Evolutionary conservation across 2,329 filamentous ascomycete genomes (phyloP).

Genomic region (Colletotrichum eremochloae): DNA sequence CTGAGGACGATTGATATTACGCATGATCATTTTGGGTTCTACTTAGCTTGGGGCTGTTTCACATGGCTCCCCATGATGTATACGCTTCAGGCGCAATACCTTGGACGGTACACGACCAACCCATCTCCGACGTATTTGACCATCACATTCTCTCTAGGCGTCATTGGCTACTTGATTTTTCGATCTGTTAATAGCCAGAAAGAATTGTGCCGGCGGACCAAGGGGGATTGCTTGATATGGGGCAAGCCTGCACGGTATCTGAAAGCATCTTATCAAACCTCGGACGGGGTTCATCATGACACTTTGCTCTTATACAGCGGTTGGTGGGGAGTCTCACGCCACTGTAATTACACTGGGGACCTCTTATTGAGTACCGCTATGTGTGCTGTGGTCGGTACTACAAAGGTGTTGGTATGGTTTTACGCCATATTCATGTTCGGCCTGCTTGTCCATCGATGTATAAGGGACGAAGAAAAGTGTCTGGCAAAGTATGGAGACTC

Average conservation of each 20-base stretch:
- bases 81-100: constrained; percentile 62
- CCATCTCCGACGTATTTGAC: constrained; percentile 46
- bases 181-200: constrained; percentile 61
- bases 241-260: constrained; percentile 56
- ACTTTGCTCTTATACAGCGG: constrained; percentile 47
- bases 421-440: constrained; percentile 61
- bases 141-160: constrained; percentile 4
- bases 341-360: constrained; percentile 50
- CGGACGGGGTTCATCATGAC: constrained; percentile 56
- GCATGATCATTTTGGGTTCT: constrained; percentile 61
- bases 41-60: constrained; percentile 59
- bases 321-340: constrained; percentile 47
- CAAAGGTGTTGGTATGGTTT: constrained; percentile 57
- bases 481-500: constrained; percentile 58
- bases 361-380: constrained; percentile 52
- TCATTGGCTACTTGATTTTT: constrained; percentile 59
- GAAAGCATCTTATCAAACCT: constrained; percentile 55
- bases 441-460: constrained; percentile 59
- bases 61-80: constrained; percentile 61
- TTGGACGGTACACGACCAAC: constrained; percentile 56
- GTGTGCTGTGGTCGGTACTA: constrained; percentile 57
- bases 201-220: constrained; percentile 54
- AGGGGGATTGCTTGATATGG: constrained; percentile 59
- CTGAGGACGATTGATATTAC: constrained; percentile 60
- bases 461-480: constrained; percentile 60